Conservation (phyloP, 2,329 filamentous ascomycete genomes). For the Talaromyces verruculosus region DNA sequence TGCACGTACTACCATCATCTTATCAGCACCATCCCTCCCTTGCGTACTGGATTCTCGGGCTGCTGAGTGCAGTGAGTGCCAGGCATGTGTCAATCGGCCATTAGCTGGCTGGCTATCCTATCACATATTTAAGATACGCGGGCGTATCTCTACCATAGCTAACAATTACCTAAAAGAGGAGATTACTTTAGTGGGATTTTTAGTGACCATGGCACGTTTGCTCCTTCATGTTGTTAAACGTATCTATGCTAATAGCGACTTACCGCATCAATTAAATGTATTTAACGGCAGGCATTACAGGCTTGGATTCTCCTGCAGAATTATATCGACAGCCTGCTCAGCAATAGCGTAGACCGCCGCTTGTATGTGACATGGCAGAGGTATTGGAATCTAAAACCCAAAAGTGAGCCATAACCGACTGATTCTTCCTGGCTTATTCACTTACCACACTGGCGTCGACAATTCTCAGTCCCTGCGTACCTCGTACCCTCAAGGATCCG, state of each 20-base stretch:
- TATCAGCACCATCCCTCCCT: neutral
- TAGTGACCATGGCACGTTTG: neutral
- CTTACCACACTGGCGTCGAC: conserved; percentile 23
- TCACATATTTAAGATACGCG: neutral
- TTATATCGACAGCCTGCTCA: conserved; percentile 4
- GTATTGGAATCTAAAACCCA: conserved; percentile 9
- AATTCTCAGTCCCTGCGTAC: conserved; percentile 21
- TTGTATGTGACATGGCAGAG: neutral
- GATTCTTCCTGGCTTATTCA: neutral
- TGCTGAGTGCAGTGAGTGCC: neutral
- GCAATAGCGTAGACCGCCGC: conserved; percentile 9
- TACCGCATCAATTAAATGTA: neutral
- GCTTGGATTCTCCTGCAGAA: conserved; percentile 3
- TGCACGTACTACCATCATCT: neutral
- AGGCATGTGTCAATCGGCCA: conserved; percentile 6
- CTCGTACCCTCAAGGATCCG: conserved; percentile 22
- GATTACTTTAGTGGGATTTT: neutral
- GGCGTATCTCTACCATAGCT: neutral
- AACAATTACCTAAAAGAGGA: neutral
- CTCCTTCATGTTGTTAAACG: neutral
- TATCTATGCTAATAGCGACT: neutral
- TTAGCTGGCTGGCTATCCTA: neutral
- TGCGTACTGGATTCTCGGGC: neutral
- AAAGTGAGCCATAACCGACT: neutral
- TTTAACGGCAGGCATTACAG: neutral